A percentile compares a stretch with the other conserved stretches of the same genome.
Conservation (phyloP, 768 basidiomycete species). For the Rhizopogon vinicolor region DNA sequence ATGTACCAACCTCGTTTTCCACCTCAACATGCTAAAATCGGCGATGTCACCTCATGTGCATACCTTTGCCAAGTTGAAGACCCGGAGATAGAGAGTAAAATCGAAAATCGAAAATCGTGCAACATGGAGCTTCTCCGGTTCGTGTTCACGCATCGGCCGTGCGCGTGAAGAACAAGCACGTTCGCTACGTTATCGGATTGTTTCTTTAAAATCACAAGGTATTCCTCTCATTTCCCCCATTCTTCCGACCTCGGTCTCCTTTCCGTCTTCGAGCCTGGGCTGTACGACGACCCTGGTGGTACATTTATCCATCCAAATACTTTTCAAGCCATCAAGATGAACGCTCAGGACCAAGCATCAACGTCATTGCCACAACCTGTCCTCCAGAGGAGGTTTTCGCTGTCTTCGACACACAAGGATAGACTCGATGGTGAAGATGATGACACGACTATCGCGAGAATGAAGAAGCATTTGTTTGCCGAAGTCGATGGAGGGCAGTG, state of each 20-base stretch:
- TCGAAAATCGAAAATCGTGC: not conserved
- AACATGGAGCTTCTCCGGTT: not conserved
- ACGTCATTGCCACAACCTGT: not conserved
- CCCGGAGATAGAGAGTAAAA: conserved; percentile 6
- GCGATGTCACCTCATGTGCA: too few species aligned
- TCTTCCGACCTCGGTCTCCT: conserved; percentile 7
- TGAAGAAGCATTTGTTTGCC: conserved; percentile 13
- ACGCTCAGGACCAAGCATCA: not conserved
- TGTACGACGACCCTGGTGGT: not conserved
- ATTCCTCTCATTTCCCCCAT: conserved; percentile 13
- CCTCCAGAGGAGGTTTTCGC: not conserved
- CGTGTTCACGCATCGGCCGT: too few species aligned
- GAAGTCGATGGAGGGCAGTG: conserved; percentile 27
- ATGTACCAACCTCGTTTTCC: too few species aligned
- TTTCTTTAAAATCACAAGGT: conserved; percentile 9
- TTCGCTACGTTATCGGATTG: conserved; percentile 7
- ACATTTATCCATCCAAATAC: not conserved
- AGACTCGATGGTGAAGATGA: conserved; percentile 13
- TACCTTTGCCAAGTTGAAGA: not conserved
- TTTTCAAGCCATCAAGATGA: not conserved
- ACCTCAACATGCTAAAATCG: too few species aligned
- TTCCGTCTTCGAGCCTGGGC: conserved; percentile 4
- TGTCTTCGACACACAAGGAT: not conserved
- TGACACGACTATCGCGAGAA: conserved; percentile 1
- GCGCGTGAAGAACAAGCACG: not conserved